Conservation (phyloP, 345 rosid genomes). For the Isatis tinctoria region DNA sequence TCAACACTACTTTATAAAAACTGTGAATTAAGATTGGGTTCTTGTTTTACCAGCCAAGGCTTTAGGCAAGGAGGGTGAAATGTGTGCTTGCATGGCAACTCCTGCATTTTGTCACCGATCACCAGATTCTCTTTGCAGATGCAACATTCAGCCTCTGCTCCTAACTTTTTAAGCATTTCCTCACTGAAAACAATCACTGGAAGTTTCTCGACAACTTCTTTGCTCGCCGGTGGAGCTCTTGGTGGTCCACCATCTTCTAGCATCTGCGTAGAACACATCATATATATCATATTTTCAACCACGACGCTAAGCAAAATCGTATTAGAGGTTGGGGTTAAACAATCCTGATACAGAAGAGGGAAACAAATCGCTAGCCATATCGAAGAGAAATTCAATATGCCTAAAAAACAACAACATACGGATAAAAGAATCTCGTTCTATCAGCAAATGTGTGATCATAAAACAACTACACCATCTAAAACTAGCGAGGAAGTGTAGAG, state of each 20-base stretch:
- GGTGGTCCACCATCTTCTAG: constrained; percentile 46
- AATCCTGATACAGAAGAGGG: not conserved
- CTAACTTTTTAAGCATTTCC: constrained; percentile 59
- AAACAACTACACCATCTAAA: not conserved
- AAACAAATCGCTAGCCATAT: not conserved
- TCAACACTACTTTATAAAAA: not conserved
- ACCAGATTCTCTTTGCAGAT: constrained; percentile 82
- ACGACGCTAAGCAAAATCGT: not conserved
- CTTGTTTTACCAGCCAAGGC: constrained; percentile 87
- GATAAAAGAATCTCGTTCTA: not conserved
- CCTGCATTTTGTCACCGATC: constrained; percentile 81
- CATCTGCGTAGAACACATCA: constrained; percentile 12
- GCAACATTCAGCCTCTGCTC: constrained; percentile 76
- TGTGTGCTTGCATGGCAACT: constrained; percentile 88
- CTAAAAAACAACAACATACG: too few species aligned
- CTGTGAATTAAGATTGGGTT: not conserved
- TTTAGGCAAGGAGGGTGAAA: constrained; percentile 94
- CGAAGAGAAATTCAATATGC: too few species aligned
- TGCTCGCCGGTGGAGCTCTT: constrained; percentile 91
- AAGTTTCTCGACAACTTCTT: constrained; percentile 86
- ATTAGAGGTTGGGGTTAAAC: not conserved
- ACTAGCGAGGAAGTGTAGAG: not conserved
- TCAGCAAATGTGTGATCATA: not conserved
- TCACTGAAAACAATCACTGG: constrained; percentile 60
- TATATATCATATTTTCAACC: not conserved